Evolutionary conservation across 331 rosid species (phyloP).

Genomic region (Quercus phellos): DNA sequence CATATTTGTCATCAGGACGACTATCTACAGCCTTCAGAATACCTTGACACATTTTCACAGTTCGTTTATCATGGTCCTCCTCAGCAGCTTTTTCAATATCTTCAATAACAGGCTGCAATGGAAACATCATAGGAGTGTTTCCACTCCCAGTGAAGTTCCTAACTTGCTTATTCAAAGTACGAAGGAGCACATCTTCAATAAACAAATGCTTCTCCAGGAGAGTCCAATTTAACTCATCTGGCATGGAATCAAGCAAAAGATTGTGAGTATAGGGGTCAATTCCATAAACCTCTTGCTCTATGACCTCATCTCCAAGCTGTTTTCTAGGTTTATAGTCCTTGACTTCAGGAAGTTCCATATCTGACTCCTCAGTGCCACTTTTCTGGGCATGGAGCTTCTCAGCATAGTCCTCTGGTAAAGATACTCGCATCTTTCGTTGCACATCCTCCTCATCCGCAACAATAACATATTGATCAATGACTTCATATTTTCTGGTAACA

Average conservation of each 20-base stretch:
- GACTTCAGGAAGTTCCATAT: constrained; percentile 98
- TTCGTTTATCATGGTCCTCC: constrained; percentile 49
- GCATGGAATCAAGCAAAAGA: constrained; percentile 96
- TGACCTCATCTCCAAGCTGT: constrained; percentile 79
- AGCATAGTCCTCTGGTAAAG: constrained; percentile 90
- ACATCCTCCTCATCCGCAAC: constrained; percentile 97
- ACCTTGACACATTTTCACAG: constrained; percentile 69
- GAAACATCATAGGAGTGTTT: constrained; percentile 75
- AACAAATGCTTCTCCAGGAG: constrained; percentile 73
- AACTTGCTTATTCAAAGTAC: constrained; percentile 76
- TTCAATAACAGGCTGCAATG: constrained; percentile 75
- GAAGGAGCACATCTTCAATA: constrained; percentile 80
- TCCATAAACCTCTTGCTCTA: constrained; percentile 98
- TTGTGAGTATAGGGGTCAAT: constrained; percentile 97
- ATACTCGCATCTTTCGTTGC: constrained; percentile 81
- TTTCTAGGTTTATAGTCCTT: constrained; percentile 94
- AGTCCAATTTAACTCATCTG: constrained; percentile 81
- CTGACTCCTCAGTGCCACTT: constrained; percentile 93
- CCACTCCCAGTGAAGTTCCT: constrained; percentile 84
- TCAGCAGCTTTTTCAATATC: constrained; percentile 68
- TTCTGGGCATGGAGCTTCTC: constrained; percentile 87
- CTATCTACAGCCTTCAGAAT: constrained; percentile 66
- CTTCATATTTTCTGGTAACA: constrained; percentile 90
- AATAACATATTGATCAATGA: constrained; percentile 74
- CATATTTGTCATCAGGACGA: constrained; percentile 91